Percentiles rank a stretch among this genome's conserved stretches.
Evolutionary conservation across 768 basidiomycete species (phyloP).

Genomic region (Tephrocybe sp.): DNA sequence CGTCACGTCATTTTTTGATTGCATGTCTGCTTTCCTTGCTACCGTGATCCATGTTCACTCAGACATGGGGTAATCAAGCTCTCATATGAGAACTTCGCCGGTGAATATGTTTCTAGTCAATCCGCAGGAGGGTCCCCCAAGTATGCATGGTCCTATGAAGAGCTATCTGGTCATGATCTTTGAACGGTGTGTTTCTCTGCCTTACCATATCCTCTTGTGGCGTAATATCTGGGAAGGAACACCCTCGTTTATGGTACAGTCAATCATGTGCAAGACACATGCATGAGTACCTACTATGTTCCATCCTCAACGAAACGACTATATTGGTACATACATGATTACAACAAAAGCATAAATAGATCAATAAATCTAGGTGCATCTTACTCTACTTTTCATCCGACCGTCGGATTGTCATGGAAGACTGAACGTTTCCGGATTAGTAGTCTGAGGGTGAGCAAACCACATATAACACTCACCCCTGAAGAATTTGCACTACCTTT

Average conservation of each 20-base stretch:
- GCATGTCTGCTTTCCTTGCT: slow-evolving; percentile 48
- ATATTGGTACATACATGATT: too few relatives aligned
- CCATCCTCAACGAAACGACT: too few relatives aligned
- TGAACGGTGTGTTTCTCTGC: too few relatives aligned
- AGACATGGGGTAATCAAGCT: slow-evolving; percentile 28
- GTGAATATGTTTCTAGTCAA: slow-evolving; percentile 59
- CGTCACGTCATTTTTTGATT: slow-evolving; percentile 41
- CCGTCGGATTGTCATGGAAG: slow-evolving; percentile 11
- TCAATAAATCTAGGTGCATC: not conserved
- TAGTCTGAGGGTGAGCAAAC: not conserved
- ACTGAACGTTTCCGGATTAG: slow-evolving; percentile 2
- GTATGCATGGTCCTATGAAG: too few relatives aligned
- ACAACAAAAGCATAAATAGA: not conserved
- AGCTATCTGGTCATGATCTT: too few relatives aligned
- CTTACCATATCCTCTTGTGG: too few relatives aligned
- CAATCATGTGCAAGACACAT: too few relatives aligned
- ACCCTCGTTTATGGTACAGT: too few relatives aligned
- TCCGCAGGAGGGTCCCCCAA: too few relatives aligned
- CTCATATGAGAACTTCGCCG: slow-evolving; percentile 37
- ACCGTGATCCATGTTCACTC: slow-evolving; percentile 60
- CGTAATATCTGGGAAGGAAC: too few relatives aligned
- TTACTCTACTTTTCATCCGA: slow-evolving; percentile 3
- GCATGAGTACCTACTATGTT: too few relatives aligned
- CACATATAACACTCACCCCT: slow-evolving; percentile 15
- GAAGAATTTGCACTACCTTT: slow-evolving; percentile 20